Conservation (phyloP, 2,329 filamentous ascomycete genomes). For the Colletotrichum tofieldiae region DNA sequence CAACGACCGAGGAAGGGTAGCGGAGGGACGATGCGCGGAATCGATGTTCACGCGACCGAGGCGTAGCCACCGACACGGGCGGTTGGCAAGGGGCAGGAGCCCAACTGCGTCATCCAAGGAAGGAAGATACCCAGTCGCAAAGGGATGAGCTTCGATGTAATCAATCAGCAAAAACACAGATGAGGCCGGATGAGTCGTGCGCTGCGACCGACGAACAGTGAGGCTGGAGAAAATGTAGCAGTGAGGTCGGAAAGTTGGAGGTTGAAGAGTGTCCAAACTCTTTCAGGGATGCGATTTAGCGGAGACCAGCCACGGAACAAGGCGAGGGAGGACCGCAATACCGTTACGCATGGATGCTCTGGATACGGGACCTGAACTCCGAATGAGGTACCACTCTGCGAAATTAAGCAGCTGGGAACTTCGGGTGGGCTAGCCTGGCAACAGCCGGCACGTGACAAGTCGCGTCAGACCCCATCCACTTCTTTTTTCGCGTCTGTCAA, state of each 20-base stretch:
- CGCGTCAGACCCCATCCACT: slow-evolving; percentile 26
- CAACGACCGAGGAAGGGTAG: slow-evolving; percentile 22
- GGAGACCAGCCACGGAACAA: slow-evolving; percentile 43
- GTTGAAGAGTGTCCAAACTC: slow-evolving; percentile 45
- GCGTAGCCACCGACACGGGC: slow-evolving; percentile 39
- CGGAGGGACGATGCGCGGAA: slow-evolving; percentile 45
- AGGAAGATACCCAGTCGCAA: slow-evolving; percentile 29
- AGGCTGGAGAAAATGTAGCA: slow-evolving; percentile 32
- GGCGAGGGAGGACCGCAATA: slow-evolving; percentile 33
- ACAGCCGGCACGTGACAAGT: slow-evolving; percentile 28
- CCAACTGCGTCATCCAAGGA: slow-evolving; percentile 38
- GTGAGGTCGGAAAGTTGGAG: slow-evolving; percentile 44
- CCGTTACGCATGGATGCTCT: slow-evolving; percentile 33
- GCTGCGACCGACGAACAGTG: slow-evolving; percentile 38
- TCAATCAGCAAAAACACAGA: slow-evolving; percentile 28
- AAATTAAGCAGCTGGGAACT: slow-evolving; percentile 1
- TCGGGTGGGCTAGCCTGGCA: not conserved
- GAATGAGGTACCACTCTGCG: slow-evolving; percentile 14
- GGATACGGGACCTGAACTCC: not conserved
- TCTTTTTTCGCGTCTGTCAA: slow-evolving; percentile 32
- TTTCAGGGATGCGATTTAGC: slow-evolving; percentile 44
- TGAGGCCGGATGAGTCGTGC: slow-evolving; percentile 27
- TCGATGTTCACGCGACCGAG: slow-evolving; percentile 60
- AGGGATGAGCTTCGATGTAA: slow-evolving; percentile 15
- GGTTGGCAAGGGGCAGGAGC: slow-evolving; percentile 27